phyloP scores from a whole-genome alignment of 106 monocot genomes.

The Iris macrosiphon region DNA sequence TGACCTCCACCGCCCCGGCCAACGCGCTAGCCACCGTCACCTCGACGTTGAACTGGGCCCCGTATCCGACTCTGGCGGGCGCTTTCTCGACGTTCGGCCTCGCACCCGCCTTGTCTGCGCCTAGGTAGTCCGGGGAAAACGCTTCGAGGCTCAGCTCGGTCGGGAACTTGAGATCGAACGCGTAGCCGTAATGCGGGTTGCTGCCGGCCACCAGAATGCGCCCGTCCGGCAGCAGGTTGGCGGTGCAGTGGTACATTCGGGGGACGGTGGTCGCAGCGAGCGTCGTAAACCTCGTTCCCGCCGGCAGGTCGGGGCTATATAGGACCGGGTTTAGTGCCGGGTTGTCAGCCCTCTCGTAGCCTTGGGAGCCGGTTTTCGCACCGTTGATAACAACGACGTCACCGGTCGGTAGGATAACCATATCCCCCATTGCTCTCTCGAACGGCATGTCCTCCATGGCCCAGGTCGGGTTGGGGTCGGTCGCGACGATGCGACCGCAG shows the following conservation, averaged over 20 bases:
- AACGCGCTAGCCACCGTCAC: constrained; percentile 32
- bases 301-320: constrained; percentile 51
- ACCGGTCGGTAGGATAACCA: constrained; percentile 57
- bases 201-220: constrained; percentile 46
- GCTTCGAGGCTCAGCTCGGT: constrained; percentile 64
- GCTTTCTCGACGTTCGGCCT: constrained; percentile 27
- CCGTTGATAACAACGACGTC: constrained; percentile 60
- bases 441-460: constrained; percentile 43
- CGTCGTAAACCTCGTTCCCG: constrained; percentile 48
- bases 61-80: constrained; percentile 40
- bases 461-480: constrained; percentile 33
- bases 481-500: constrained; percentile 52
- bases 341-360: constrained; percentile 37
- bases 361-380: constrained; percentile 45
- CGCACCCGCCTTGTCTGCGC: constrained; percentile 25
- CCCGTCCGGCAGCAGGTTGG: constrained; percentile 53
- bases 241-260: constrained; percentile 62
- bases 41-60: constrained; percentile 27
- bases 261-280: constrained; percentile 44
- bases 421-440: constrained; percentile 66
- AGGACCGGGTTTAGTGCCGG: constrained; percentile 58
- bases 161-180: constrained; percentile 39
- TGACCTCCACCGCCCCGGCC: constrained; percentile 46
- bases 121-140: constrained; percentile 62
- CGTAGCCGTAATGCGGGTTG: constrained; percentile 63